phyloP scores from a whole-genome alignment of 306 rosid species.

The Ormosia emarginata region DNA sequence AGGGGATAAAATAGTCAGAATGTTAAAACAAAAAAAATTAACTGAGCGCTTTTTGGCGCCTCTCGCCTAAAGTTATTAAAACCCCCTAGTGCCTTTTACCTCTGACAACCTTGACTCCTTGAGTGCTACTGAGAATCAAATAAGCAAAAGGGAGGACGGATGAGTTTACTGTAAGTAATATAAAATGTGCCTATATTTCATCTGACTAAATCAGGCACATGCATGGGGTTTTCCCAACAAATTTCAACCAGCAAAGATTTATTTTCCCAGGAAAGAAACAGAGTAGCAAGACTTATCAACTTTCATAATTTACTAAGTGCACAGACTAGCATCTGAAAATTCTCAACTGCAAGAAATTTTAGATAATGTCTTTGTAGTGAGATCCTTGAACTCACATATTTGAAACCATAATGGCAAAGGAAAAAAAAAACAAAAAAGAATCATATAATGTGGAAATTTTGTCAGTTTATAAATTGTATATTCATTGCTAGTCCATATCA shows the following conservation, averaged over 20 bases:
- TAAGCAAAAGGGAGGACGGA: neutral
- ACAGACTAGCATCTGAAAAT: neutral
- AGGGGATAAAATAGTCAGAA: too few relatives aligned
- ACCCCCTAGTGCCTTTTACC: neutral
- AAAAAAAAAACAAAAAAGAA: neutral
- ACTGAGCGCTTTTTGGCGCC: neutral
- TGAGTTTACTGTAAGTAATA: neutral
- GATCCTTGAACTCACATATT: neutral
- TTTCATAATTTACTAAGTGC: neutral
- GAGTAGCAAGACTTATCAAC: neutral
- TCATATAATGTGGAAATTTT: neutral
- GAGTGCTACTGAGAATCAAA: neutral
- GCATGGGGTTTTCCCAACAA: neutral
- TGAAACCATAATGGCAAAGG: neutral
- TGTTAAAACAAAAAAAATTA: too few relatives aligned
- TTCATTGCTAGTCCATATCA: constrained; percentile 3
- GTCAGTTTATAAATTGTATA: neutral
- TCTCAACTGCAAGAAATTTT: neutral
- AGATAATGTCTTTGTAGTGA: neutral
- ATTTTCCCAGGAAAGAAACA: neutral
- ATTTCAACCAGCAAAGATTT: neutral
- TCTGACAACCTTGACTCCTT: neutral
- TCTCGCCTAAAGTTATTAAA: neutral
- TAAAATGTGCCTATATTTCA: neutral
- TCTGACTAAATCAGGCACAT: neutral